Evolutionary conservation across 2,329 filamentous ascomycete genomes (phyloP).

Genomic region (Epichloe scottii): DNA sequence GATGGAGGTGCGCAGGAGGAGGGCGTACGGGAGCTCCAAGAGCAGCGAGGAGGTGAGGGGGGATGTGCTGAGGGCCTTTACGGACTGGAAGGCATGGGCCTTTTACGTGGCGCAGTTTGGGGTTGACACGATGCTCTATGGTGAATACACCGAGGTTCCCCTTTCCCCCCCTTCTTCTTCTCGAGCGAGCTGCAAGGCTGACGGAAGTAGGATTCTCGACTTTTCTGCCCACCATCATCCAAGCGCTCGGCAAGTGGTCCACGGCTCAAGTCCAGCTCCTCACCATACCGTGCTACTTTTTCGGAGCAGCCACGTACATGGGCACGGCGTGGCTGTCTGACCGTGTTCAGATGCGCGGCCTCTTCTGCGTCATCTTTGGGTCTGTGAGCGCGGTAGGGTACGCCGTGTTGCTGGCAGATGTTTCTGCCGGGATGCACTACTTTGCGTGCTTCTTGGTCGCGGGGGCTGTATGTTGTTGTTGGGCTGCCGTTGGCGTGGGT

Average conservation of each 20-base stretch:
- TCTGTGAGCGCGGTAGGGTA: constrained; percentile 55
- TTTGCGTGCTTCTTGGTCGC: constrained; percentile 68
- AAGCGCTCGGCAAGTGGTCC: constrained; percentile 51
- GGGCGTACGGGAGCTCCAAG: constrained; percentile 35
- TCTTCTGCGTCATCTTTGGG: constrained; percentile 52
- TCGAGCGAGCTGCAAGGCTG: background rate
- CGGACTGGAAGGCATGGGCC: constrained; percentile 64
- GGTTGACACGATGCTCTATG: constrained; percentile 63
- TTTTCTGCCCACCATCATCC: constrained; percentile 69
- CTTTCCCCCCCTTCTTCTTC: background rate
- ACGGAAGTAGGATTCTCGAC: constrained; percentile 49
- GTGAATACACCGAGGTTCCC: constrained; percentile 13
- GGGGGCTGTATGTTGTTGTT: constrained; percentile 51
- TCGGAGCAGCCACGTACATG: constrained; percentile 61
- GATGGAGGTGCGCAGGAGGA: constrained; percentile 29
- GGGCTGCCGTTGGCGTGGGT: constrained; percentile 44
- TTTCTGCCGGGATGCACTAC: constrained; percentile 52
- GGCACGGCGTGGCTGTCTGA: constrained; percentile 55
- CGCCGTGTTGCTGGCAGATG: constrained; percentile 50
- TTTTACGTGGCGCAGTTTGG: constrained; percentile 62
- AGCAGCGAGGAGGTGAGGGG: constrained; percentile 36
- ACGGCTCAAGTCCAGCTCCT: constrained; percentile 58
- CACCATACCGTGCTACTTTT: constrained; percentile 65
- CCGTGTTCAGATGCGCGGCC: constrained; percentile 48
- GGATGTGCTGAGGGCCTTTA: constrained; percentile 55